Conservation (phyloP, 1,284 basidiomycete genomes). For the Ceratobasidium sp. region DNA sequence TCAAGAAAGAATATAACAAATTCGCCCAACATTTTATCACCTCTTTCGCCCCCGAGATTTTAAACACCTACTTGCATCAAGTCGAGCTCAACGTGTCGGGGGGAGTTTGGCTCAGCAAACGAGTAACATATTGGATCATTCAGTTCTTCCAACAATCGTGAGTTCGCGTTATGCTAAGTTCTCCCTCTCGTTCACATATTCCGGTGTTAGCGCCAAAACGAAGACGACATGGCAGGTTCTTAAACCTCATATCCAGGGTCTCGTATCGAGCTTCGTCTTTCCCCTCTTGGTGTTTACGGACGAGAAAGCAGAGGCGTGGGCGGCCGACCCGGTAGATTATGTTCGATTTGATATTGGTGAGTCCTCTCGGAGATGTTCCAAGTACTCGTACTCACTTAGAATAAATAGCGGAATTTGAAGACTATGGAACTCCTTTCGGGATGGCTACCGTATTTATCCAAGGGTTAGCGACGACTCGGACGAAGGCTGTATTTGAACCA, state of each 20-base stretch:
- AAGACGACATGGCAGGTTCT: slow-evolving; percentile 87
- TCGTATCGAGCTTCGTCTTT: slow-evolving; percentile 83
- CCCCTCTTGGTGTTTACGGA: slow-evolving; percentile 85
- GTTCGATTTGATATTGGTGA: slow-evolving; percentile 76
- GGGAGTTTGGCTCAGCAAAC: slow-evolving; percentile 82
- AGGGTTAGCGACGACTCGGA: slow-evolving; percentile 79
- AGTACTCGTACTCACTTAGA: background rate
- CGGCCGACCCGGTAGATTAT: slow-evolving; percentile 83
- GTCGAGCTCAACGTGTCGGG: slow-evolving; percentile 78
- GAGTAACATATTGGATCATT: slow-evolving; percentile 84
- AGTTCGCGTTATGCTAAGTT: slow-evolving; percentile 52
- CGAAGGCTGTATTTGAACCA: slow-evolving; percentile 81
- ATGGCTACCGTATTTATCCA: slow-evolving; percentile 84
- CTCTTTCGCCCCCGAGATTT: slow-evolving; percentile 85
- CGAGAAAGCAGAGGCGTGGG: slow-evolving; percentile 76
- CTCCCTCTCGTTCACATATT: background rate
- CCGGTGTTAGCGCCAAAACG: slow-evolving; percentile 77
- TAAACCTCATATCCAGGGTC: slow-evolving; percentile 81
- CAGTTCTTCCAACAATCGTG: slow-evolving; percentile 88
- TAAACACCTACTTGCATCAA: slow-evolving; percentile 81
- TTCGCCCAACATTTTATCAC: slow-evolving; percentile 85
- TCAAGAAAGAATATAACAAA: slow-evolving; percentile 74
- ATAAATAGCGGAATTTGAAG: slow-evolving; percentile 79
- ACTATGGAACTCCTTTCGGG: slow-evolving; percentile 78
- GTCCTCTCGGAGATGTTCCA: too few species aligned